Evolutionary conservation across 257 asterid species (phyloP), one percentile per base, ranked within the genome.

Genomic region (Fraxinus americana): DNA sequence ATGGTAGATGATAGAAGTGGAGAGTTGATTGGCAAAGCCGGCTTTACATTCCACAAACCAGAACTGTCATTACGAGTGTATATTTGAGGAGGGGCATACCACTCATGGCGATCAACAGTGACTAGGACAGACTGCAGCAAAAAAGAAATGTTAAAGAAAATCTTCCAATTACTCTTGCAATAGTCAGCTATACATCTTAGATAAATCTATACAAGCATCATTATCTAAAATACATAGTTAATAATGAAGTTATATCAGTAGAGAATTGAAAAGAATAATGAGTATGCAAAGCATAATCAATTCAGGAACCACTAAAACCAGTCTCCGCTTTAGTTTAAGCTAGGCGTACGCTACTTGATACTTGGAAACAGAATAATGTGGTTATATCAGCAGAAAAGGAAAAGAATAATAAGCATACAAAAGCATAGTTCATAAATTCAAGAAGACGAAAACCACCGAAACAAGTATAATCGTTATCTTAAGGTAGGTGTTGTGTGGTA

Each of bases 21-120:
- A 80, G 93, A 84, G 69, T 89, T 88, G 66, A 83, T 78, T 52
- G 90, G 94, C 82, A 96, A 83, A 68, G 94, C 97, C 71, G 88
- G 90, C 86, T 93, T 93, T 32, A 85, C 78, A 21, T 82, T 82
- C 99, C 99, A 96, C 72, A 96, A 79, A 68, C 99, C 99, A 39
- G 99, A 87, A 82, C 87, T 80, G 83, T 93, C 99, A 84, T 93
- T 83, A 59, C 98, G 99, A 52, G 92, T 89, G 81, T 92, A 96
- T 82, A 91, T 83, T 75, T 88, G 97, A 71, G 99, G 98, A 74
- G 92, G 89, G 52, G 99, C 97, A 87, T 96, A 93, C 99, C 99
- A 96, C 84, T 96, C 98, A 82, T 93, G 98, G 76, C 98, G 95
- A 75, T 96, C 99, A 77, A 96, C 83, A 61, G 99, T 93, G 82